Base-by-base conservation (phyloP, 2,329 filamentous ascomycete genomes). In the Emericellopsis atlantica region DNA sequence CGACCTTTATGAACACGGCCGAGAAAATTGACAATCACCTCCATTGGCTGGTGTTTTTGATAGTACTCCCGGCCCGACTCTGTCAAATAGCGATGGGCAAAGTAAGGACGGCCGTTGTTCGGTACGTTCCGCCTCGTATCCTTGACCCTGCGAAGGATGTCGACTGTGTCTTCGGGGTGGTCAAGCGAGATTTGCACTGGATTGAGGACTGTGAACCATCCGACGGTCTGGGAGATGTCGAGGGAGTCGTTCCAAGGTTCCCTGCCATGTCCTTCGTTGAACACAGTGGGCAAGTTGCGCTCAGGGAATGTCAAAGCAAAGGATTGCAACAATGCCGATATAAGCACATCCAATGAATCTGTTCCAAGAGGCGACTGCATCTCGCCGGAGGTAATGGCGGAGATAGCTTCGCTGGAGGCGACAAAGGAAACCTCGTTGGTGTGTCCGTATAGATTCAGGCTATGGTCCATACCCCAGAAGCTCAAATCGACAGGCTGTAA, bases 11-110 rank as follows among this genome's bases (percentile, higher is more conserved):
- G 22, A 12, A 29, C 24, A 5, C 26, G 32, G 22, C 39, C 61
- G 54, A 6, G 66, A 43, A 67, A 72, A 48, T 73, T 72, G 53
- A 73, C 69, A 0, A 66, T 49, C 2, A 72, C 44, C 46, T 74
- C 70, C 44, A 66, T 59, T 1, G 55, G 49, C n/a, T 52, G 52
- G 43, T 64, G 57, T 2, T 57, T 46, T 2, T 46, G 44, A 45
- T 59, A 64, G 22, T 54, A 45, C 32, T 59, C 44, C 1, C 44
- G 46, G 2, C 56, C 56, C 1, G 51, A 48, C 18, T 49, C 41
- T 31, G 47, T 58, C 37, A 60, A 50, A 39, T 56, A 55, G 5
- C 54, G 53, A 3, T 53, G 51, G 1, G 59, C 55, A 45, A 67
- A 66, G 45, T 65, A 65, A 0, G 54, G 49, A 31, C 52, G 48